A percentile compares a stretch with the other conserved stretches of the same genome.
Conservation (phyloP, 352 stramenopile species). For the Pythium biforme region DNA sequence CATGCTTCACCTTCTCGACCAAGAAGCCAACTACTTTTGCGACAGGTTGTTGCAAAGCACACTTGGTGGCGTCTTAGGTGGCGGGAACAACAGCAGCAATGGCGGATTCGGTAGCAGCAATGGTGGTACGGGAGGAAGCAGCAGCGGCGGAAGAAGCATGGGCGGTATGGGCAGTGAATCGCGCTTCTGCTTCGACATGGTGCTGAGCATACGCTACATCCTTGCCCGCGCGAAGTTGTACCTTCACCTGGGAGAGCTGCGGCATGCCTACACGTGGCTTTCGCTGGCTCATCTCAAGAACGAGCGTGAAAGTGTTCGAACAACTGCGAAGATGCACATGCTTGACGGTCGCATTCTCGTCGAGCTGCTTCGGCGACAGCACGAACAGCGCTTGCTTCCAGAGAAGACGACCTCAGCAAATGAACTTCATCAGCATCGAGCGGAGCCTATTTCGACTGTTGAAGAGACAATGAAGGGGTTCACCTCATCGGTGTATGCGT, state of each 20-base stretch:
- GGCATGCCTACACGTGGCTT: constrained; percentile 66
- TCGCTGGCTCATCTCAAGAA: constrained; percentile 77
- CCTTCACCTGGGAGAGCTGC: constrained; percentile 48
- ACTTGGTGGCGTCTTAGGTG: constrained; percentile 47
- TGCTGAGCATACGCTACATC: constrained; percentile 72
- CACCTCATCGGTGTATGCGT: constrained; percentile 57
- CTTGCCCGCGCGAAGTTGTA: constrained; percentile 64
- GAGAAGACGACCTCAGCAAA: constrained; percentile 20
- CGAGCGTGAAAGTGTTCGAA: constrained; percentile 66
- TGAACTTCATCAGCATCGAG: constrained; percentile 16
- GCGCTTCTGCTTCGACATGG: constrained; percentile 81
- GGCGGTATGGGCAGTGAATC: constrained; percentile 75
- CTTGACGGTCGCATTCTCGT: constrained; percentile 64
- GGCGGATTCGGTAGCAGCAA: constrained; percentile 59
- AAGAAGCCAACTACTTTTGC: constrained; percentile 74
- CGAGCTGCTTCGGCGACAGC: constrained; percentile 54
- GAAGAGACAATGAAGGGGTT: constrained; percentile 61
- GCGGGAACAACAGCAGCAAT: constrained; percentile 50
- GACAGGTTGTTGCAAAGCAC: constrained; percentile 65
- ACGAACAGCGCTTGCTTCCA: constrained; percentile 36
- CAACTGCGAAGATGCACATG: constrained; percentile 63
- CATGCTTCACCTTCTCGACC: constrained; percentile 72
- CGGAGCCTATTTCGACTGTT: constrained; percentile 20
- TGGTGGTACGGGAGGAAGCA: constrained; percentile 56
- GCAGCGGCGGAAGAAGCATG: constrained; percentile 51